Evolutionary conservation across 306 rosid genomes (phyloP).

Genomic region (Crotalaria pallida): DNA sequence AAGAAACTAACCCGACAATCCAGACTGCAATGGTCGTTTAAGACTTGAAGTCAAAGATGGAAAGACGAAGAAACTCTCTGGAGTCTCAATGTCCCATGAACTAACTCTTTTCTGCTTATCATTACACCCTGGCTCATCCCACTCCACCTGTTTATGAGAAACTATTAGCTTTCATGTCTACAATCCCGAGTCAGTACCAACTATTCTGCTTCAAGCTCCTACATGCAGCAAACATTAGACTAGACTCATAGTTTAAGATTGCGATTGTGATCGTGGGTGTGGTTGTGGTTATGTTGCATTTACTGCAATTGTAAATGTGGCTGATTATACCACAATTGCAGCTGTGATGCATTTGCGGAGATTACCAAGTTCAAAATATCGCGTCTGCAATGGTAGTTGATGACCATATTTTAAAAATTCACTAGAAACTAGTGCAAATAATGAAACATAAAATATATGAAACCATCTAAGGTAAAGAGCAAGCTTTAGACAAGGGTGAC

Average conservation of each 20-base stretch:
- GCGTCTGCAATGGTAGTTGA: too few species aligned
- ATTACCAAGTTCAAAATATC: too few species aligned
- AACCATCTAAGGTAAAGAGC: not conserved
- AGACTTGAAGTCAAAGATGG: conserved; percentile 87
- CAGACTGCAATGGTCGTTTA: conserved; percentile 65
- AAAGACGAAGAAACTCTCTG: conserved; percentile 87
- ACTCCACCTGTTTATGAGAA: conserved; percentile 60
- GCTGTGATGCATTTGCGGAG: too few species aligned
- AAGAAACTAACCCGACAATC: conserved; percentile 47
- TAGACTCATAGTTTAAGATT: too few species aligned
- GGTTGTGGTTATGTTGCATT: too few species aligned
- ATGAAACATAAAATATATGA: not conserved
- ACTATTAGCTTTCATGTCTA: not conserved
- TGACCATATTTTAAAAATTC: too few species aligned
- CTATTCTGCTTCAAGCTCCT: not conserved
- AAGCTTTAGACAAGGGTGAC: not conserved
- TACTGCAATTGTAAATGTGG: too few species aligned
- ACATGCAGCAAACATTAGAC: not conserved
- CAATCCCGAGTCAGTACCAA: not conserved
- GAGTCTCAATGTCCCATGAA: conserved; percentile 96
- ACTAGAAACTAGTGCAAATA: not conserved
- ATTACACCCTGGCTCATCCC: conserved; percentile 98
- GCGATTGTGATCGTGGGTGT: too few species aligned
- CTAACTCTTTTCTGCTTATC: conserved; percentile 88
- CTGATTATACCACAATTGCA: too few species aligned